Percentiles rank a stretch among this genome's conserved stretches.
Evolutionary conservation across 2,329 filamentous ascomycete genomes (phyloP).

Genomic region (Apiospora malaysiana): DNA sequence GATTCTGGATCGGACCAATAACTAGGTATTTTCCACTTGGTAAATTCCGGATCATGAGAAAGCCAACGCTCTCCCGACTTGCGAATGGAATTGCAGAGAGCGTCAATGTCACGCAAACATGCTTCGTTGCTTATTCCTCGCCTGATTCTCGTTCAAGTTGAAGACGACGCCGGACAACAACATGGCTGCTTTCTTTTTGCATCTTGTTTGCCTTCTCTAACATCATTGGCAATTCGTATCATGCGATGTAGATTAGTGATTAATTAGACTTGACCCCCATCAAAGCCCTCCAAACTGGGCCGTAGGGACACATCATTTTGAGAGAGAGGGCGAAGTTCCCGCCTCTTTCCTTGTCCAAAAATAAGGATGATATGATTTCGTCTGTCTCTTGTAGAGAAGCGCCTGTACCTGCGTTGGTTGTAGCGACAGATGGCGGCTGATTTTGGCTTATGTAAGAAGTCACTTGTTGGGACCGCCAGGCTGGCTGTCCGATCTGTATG

Average conservation of each 20-base stretch:
- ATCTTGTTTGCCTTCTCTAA: not conserved
- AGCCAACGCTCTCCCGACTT: not conserved
- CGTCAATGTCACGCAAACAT: conserved; percentile 1
- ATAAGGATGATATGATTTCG: not conserved
- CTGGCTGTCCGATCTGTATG: not conserved
- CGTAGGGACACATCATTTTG: not conserved
- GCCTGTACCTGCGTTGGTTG: conserved; percentile 11
- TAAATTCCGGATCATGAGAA: not conserved
- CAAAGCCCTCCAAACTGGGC: not conserved
- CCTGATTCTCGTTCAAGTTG: not conserved
- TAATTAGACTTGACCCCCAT: not conserved
- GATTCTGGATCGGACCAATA: not conserved
- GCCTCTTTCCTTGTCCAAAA: not conserved
- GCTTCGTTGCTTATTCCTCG: not conserved
- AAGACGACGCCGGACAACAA: not conserved
- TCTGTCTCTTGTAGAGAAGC: not conserved
- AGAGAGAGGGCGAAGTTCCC: not conserved
- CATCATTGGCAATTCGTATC: too few relatives aligned
- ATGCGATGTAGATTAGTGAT: not conserved
- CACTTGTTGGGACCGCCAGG: not conserved
- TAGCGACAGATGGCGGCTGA: not conserved
- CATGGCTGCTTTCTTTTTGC: not conserved
- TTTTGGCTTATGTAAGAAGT: not conserved
- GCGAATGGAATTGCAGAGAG: conserved; percentile 2
- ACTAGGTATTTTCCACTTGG: not conserved